Evolutionary conservation across 352 stramenopile species (phyloP).

Genomic region (Phytopythium litorale): DNA sequence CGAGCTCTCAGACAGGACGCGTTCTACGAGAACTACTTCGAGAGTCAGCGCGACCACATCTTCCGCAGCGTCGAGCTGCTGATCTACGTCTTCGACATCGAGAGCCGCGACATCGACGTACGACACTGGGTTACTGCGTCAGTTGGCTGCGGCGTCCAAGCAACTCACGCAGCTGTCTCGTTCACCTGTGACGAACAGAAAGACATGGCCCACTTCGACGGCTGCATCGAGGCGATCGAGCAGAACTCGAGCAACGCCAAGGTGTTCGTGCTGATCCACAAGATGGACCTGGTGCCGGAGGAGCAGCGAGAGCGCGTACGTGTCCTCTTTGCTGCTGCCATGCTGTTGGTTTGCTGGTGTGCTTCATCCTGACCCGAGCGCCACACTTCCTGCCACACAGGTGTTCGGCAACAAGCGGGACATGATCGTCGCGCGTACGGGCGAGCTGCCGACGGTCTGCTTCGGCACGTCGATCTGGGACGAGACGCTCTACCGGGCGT

Average conservation of each 20-base stretch:
- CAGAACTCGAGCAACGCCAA: slow-evolving; percentile 98
- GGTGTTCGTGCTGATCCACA: slow-evolving; percentile 99
- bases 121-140: slow-evolving; percentile 8
- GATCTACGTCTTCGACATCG: slow-evolving; percentile 99
- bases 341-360: no score
- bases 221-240: slow-evolving; percentile 97
- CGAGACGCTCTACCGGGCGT: slow-evolving; percentile 99
- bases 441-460: slow-evolving; percentile 86
- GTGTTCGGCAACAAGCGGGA: slow-evolving; percentile 95
- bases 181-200: slow-evolving; percentile 62
- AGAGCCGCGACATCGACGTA: slow-evolving; percentile 83
- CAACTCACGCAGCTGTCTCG: slow-evolving; percentile 2
- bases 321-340: slow-evolving; percentile 1
- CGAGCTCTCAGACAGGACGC: slow-evolving; percentile 90
- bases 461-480: slow-evolving; percentile 99
- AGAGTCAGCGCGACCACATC: slow-evolving; percentile 98
- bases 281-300: slow-evolving; percentile 98
- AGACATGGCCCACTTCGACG: slow-evolving; percentile 97
- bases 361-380: neutral
- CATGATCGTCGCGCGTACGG: slow-evolving; percentile 90
- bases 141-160: neutral
- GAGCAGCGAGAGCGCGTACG: slow-evolving; percentile 75
- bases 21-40: slow-evolving; percentile 99
- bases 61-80: slow-evolving; percentile 97
- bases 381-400: slow-evolving; percentile 12